phyloP scores from a whole-genome alignment of 1,284 basidiomycete genomes.

The Microbotryum violaceum region DNA sequence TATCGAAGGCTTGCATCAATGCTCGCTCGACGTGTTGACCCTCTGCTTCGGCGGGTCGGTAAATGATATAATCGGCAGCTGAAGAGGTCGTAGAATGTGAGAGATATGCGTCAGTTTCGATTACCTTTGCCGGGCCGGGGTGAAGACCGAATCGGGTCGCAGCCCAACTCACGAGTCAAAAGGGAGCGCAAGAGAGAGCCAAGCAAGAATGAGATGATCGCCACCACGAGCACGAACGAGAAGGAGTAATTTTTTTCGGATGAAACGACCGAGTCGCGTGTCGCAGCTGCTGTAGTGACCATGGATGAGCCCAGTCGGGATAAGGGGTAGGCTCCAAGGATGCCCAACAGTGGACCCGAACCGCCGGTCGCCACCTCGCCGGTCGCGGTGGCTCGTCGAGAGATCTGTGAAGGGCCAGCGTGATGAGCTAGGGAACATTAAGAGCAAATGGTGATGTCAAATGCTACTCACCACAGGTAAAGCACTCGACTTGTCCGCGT shows the following conservation, averaged over 20 bases:
- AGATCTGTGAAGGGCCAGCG: neutral
- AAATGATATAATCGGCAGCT: constrained; percentile 32
- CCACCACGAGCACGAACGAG: constrained; percentile 59
- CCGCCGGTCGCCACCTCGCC: constrained; percentile 5
- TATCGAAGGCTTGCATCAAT: constrained; percentile 30
- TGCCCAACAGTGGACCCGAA: constrained; percentile 13
- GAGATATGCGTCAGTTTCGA: neutral
- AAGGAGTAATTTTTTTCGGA: constrained; percentile 35
- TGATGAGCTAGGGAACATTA: neutral
- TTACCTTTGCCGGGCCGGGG: constrained; percentile 50
- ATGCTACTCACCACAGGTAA: neutral
- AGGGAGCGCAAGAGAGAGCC: constrained; percentile 82
- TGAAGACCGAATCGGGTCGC: constrained; percentile 71
- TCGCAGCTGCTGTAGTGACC: constrained; percentile 17
- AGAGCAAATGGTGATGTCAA: neutral
- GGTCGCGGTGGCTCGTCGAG: constrained; percentile 17
- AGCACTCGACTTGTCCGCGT: neutral
- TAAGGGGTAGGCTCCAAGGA: constrained; percentile 23
- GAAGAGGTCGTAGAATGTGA: neutral
- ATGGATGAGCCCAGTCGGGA: constrained; percentile 15
- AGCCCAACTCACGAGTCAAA: constrained; percentile 49
- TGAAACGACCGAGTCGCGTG: constrained; percentile 12
- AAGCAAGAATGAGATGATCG: constrained; percentile 79
- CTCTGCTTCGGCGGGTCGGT: constrained; percentile 10
- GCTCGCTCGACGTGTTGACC: constrained; percentile 28